These are phyloP conservation scores for Syzygium syzygioides DNA, from an alignment of 441 rosid genomes.

Conservation along the genomic window DNA sequence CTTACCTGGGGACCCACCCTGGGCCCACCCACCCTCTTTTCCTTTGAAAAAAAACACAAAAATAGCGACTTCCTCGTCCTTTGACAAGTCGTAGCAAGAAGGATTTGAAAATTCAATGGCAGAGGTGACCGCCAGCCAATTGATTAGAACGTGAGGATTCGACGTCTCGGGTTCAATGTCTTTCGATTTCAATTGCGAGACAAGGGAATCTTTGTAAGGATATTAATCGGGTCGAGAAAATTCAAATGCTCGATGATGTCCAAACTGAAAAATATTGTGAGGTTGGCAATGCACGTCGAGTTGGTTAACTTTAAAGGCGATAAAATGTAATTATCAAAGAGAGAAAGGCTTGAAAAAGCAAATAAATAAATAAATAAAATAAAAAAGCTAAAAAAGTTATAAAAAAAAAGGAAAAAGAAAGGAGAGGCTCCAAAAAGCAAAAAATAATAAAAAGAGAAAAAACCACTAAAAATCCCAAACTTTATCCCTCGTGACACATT, in stretches of 20 bases:
- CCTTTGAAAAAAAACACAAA: neutral
- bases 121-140: neutral
- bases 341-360: neutral
- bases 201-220: accelerated
- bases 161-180: neutral
- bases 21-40: neutral
- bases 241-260: accelerated
- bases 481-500: too few species aligned
- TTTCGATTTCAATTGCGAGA: neutral
- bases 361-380: neutral
- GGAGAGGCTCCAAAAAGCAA: neutral
- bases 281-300: accelerated
- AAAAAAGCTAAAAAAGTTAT: neutral
- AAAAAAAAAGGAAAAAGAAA: too few species aligned
- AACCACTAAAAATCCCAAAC: too few species aligned
- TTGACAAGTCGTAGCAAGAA: neutral
- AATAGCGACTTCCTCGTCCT: too few species aligned
- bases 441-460: too few species aligned
- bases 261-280: neutral
- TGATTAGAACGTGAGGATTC: neutral
- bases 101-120: neutral
- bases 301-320: neutral
- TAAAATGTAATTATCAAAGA: neutral
- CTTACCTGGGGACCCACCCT: neutral
- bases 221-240: accelerated